phyloP scores from a whole-genome alignment of 192 early-diverging fungal species.

The Chytriomyces sp. region DNA sequence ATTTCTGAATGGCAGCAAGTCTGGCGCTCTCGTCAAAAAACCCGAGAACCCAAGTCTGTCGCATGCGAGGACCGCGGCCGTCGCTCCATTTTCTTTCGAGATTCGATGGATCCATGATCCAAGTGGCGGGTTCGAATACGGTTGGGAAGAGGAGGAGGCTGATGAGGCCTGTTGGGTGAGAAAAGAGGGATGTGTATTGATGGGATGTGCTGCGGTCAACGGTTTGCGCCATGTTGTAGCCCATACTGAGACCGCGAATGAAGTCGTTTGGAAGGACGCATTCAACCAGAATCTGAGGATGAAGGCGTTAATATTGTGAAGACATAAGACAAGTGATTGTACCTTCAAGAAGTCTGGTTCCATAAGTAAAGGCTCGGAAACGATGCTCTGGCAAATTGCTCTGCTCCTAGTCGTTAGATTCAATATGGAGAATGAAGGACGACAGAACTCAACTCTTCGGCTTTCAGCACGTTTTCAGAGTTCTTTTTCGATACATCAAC shows the following conservation, averaged over 20 bases:
- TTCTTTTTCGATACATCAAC: constrained; percentile 46
- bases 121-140: constrained; percentile 60
- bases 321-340: constrained; percentile 12
- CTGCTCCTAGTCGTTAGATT: not conserved
- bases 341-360: constrained; percentile 47
- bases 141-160: constrained; percentile 76
- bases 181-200: constrained; percentile 12
- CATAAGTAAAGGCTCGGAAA: constrained; percentile 48
- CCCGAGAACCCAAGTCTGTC: constrained; percentile 30
- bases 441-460: constrained; percentile 43
- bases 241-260: constrained; percentile 46
- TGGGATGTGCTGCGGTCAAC: constrained; percentile 36
- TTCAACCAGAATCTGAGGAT: constrained; percentile 47
- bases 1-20: not conserved
- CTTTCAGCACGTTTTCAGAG: constrained; percentile 46
- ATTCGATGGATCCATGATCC: constrained; percentile 35
- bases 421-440: not conserved
- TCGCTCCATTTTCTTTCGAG: constrained; percentile 27
- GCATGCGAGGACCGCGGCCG: constrained; percentile 24
- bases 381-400: constrained; percentile 50
- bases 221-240: constrained; percentile 43
- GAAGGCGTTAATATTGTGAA: not conserved
- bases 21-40: constrained; percentile 19
- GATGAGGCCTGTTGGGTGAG: constrained; percentile 55
- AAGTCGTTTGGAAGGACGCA: constrained; percentile 49